Evolutionary conservation across 805 yeast species (phyloP), one percentile per base, ranked within the genome.

Genomic region (Yamadazyma nakazawae): DNA sequence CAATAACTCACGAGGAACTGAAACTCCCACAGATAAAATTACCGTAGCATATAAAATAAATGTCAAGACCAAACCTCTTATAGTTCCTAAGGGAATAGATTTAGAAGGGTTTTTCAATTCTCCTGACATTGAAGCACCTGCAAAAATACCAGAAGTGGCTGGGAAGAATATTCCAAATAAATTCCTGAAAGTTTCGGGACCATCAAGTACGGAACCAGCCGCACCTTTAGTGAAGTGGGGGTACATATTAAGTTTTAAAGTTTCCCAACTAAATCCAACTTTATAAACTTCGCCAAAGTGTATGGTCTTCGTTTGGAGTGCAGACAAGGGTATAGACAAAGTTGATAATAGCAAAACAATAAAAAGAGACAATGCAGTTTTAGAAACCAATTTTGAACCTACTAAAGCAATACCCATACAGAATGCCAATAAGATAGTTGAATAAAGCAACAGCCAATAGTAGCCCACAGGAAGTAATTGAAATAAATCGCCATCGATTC

Each of bases 121-220:
- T 16, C 99, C 98, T 35, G 97, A 89, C 99, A 94, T 94, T 19
- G 96, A 87, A 1, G 99, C 97, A 14, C 99, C 99, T 2, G 99
- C 98, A 64, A 94, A 85, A 24, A 94, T 91, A 48, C 99, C 99
- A 6, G 98, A 97, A 0, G 99, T 92, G 1, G 99, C 97, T 10
- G 99, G 97, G 70, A 94, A 94, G 62, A 94, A 89, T 38, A 94
- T 88, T 2, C 98, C 98, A 76, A 94, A 94, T 53, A 95, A 67
- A 61, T 87, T 85, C 45, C 83, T 80, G 59, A 92, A 89, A 1
- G 84, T 88, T 62, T 92, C 98, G 2, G 68, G 66, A 6, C 65
- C 60, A 13, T 76, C 80, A 38, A 57, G 63, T 25, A 83, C 80
- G 3, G 96, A 88, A 0, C 98, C 99, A 4, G 96, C 97, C 2